Conservation (phyloP, 345 rosid genomes). For the Microthlaspi erraticum region DNA sequence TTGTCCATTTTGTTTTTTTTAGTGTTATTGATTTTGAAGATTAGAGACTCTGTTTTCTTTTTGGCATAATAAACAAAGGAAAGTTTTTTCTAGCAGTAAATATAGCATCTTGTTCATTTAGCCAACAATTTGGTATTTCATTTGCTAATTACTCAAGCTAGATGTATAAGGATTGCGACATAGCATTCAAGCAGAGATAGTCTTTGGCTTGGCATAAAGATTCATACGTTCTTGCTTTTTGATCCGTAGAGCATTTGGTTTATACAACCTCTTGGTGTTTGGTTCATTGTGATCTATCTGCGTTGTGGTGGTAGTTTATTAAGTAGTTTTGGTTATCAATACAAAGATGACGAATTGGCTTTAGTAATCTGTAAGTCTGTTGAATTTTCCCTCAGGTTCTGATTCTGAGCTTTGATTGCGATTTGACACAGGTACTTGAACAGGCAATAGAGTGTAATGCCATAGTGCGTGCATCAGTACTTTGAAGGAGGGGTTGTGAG, state of each 20-base stretch:
- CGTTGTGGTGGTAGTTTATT: not conserved
- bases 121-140: not conserved
- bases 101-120: not conserved
- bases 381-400: not conserved
- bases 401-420: not conserved
- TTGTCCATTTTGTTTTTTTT: slow-evolving; percentile 18
- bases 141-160: not conserved
- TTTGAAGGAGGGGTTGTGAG: slow-evolving; percentile 25
- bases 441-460: not conserved
- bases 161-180: not conserved
- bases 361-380: not conserved
- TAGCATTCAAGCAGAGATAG: not conserved
- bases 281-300: not conserved
- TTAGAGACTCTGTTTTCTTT: slow-evolving; percentile 12
- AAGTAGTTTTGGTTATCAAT: too few relatives aligned
- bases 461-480: slow-evolving; percentile 14
- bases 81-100: too few relatives aligned
- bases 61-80: not conserved
- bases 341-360: too few relatives aligned
- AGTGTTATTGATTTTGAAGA: slow-evolving; percentile 16
- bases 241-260: not conserved
- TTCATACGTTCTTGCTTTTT: slow-evolving; percentile 3
- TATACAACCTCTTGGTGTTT: not conserved
- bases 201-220: not conserved
- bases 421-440: slow-evolving; percentile 41